Conservation (phyloP, 1,139 yeast genomes). For the Neolecta irregularis region DNA sequence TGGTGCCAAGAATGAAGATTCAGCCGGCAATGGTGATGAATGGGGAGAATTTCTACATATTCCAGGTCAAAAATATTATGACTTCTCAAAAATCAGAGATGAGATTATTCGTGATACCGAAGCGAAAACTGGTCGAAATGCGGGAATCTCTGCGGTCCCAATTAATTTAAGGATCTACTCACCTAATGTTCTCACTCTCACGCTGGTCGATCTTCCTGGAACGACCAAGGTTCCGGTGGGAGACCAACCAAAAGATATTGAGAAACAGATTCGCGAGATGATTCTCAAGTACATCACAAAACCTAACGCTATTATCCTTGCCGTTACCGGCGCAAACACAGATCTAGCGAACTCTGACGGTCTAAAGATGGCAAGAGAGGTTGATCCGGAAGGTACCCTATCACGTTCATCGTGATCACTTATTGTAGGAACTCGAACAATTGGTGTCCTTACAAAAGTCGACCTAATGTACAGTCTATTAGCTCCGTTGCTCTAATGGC, state of each 20-base stretch:
- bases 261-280: conserved; percentile 88
- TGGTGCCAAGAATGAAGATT: conserved; percentile 16
- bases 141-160: conserved; percentile 85
- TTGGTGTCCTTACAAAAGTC: conserved; percentile 92
- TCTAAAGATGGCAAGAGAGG: conserved; percentile 87
- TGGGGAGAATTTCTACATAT: conserved; percentile 97
- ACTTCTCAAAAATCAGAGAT: conserved; percentile 78
- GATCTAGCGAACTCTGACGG: conserved; percentile 98
- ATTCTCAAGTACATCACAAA: conserved; percentile 81
- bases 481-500: not conserved
- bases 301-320: conserved; percentile 88
- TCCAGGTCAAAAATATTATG: conserved; percentile 74
- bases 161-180: conserved; percentile 88
- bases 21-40: conserved; percentile 73
- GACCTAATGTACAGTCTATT: conserved; percentile 49
- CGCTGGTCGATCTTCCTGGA: conserved; percentile 95
- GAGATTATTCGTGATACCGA: conserved; percentile 93
- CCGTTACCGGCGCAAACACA: conserved; percentile 94
- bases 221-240: conserved; percentile 99
- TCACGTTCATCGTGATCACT: not conserved
- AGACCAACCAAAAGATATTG: conserved; percentile 96
- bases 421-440: conserved; percentile 40
- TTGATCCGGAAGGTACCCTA: conserved; percentile 80
- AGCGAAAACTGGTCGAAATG: conserved; percentile 78
- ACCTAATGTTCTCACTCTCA: conserved; percentile 87